Conservation (phyloP, 1,139 yeast genomes). For the Debaryomycetaceae sp. region DNA sequence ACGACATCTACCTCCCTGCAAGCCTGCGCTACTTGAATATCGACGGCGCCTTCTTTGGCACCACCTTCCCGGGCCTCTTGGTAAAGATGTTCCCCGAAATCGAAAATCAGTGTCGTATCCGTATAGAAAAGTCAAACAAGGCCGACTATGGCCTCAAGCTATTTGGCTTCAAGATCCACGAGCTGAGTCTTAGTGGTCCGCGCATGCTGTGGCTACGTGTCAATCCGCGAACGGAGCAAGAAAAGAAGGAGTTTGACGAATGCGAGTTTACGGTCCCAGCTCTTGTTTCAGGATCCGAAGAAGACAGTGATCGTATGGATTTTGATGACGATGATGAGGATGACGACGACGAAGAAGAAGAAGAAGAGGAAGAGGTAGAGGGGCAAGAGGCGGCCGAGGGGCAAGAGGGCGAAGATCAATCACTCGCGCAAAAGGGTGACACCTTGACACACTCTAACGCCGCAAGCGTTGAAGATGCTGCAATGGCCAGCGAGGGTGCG, state of each 20-base stretch:
- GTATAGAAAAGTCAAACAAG: conserved; percentile 41
- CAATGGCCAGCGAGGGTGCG: neutral
- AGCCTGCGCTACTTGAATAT: conserved; percentile 75
- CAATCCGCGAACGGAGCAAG: conserved; percentile 51
- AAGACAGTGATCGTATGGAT: conserved; percentile 1
- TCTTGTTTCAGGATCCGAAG: conserved; percentile 2
- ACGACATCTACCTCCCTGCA: conserved; percentile 80
- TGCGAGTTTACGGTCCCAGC: conserved; percentile 53
- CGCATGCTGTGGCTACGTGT: conserved; percentile 92
- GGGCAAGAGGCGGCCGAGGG: conserved; percentile 10
- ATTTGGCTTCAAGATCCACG: conserved; percentile 81
- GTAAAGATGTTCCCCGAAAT: conserved; percentile 85
- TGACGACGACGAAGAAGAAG: conserved; percentile 12
- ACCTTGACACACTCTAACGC: no score
- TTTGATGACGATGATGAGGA: conserved; percentile 6
- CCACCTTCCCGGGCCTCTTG: conserved; percentile 88
- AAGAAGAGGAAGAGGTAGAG: conserved; percentile 17
- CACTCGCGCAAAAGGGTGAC: no score
- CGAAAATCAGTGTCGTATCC: conserved; percentile 41
- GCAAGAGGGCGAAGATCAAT: conserved; percentile 29
- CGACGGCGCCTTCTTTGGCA: conserved; percentile 96
- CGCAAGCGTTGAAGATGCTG: neutral
- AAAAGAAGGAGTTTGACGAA: conserved; percentile 44
- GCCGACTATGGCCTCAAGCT: conserved; percentile 59
- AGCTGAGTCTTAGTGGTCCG: conserved; percentile 70